Evolutionary conservation across 768 basidiomycete species (phyloP).

Genomic region (Pleurotus pulmonarius): DNA sequence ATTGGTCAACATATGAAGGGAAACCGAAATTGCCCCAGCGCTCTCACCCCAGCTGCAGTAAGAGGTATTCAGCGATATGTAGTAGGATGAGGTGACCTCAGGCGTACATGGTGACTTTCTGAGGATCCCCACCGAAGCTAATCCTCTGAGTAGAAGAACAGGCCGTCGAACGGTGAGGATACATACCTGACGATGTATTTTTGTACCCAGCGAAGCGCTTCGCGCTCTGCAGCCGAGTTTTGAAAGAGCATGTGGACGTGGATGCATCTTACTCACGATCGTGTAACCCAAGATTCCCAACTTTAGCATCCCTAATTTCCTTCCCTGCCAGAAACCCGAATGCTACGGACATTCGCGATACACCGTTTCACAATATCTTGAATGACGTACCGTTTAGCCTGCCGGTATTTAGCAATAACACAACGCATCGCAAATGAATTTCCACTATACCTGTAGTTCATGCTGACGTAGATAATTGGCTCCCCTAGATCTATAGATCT

Average conservation of each 20-base stretch:
- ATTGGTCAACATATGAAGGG: conserved; percentile 47
- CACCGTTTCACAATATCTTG: neutral
- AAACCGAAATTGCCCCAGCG: conserved; percentile 50
- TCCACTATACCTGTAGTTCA: conserved; percentile 41
- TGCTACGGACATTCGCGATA: conserved; percentile 18
- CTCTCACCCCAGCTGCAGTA: conserved; percentile 34
- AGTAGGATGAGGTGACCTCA: neutral
- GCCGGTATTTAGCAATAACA: no score
- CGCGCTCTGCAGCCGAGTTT: conserved; percentile 34
- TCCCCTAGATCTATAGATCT: conserved; percentile 37
- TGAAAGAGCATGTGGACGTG: neutral
- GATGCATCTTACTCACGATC: conserved; percentile 42
- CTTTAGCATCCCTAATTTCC: conserved; percentile 47
- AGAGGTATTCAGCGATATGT: neutral
- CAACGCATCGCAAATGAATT: neutral
- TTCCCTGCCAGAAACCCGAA: conserved; percentile 51
- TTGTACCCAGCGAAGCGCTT: conserved; percentile 62
- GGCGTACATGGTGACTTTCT: conserved; percentile 53
- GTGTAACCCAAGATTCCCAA: conserved; percentile 63
- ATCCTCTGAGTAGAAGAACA: no score
- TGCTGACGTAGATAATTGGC: conserved; percentile 50
- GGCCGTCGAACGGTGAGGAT: neutral
- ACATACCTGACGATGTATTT: conserved; percentile 47
- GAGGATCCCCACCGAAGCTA: conserved; percentile 62
- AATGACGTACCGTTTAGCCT: neutral